phyloP scores from a whole-genome alignment of 2,329 filamentous ascomycete genomes.

The Elsinoe ampelina region DNA sequence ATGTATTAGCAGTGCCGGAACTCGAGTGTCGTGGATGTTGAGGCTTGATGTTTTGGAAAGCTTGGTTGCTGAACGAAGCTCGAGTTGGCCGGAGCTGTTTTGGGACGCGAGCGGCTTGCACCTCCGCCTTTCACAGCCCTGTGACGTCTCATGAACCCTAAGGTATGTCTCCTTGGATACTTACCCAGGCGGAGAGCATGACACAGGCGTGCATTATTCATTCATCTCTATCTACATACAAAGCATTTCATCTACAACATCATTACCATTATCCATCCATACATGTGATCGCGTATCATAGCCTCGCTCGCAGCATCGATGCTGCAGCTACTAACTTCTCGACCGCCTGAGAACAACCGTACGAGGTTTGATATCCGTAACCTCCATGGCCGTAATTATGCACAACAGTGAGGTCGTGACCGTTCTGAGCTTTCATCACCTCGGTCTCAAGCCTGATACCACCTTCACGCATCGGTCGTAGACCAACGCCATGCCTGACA shows the following conservation, averaged over 20 bases:
- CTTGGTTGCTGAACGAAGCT: slow-evolving; percentile 1
- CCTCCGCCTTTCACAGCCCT: background rate
- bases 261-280: background rate
- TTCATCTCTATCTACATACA: background rate
- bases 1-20: background rate
- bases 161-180: background rate
- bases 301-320: slow-evolving; percentile 20
- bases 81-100: slow-evolving; percentile 3
- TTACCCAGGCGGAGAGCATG: background rate
- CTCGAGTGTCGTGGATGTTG: background rate
- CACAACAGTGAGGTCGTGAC: slow-evolving; percentile 49
- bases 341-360: slow-evolving; percentile 34
- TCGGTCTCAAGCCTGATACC: slow-evolving; percentile 71
- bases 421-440: slow-evolving; percentile 43
- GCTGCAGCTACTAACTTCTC: slow-evolving; percentile 32
- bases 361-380: slow-evolving; percentile 56
- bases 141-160: slow-evolving; percentile 1
- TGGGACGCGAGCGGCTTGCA: background rate
- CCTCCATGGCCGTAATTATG: slow-evolving; percentile 75
- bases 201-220: background rate
- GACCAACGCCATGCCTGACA: slow-evolving; percentile 70
- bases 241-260: background rate
- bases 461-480: slow-evolving; percentile 64
- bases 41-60: background rate
- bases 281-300: slow-evolving; percentile 15